Conservation (phyloP, 1,284 basidiomycete species). For the Malassezia sp. region DNA sequence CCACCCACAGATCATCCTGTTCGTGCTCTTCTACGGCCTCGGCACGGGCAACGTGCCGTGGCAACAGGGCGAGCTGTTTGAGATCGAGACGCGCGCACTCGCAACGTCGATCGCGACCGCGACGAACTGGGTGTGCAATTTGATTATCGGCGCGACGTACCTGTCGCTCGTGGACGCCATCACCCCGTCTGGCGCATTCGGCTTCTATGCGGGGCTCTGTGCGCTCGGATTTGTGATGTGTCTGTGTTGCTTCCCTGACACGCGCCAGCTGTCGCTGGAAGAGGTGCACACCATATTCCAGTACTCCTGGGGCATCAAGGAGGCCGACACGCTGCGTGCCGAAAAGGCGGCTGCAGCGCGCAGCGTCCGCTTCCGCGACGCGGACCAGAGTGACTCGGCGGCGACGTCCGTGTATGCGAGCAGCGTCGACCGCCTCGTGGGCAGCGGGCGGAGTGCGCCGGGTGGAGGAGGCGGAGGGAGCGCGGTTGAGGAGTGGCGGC, state of each 20-base stretch:
- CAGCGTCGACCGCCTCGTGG: too few relatives aligned
- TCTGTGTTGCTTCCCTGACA: constrained; percentile 49
- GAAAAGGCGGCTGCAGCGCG: constrained; percentile 20
- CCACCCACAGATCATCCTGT: constrained; percentile 76
- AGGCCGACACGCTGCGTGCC: constrained; percentile 39
- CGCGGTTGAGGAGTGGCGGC: too few relatives aligned
- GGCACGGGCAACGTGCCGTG: constrained; percentile 62
- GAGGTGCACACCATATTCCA: constrained; percentile 54
- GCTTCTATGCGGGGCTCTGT: constrained; percentile 68
- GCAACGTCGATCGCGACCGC: constrained; percentile 62
- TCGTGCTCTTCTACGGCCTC: constrained; percentile 64
- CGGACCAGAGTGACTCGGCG: too few relatives aligned
- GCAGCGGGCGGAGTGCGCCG: background rate
- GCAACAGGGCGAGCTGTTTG: constrained; percentile 75
- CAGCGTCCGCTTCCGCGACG: constrained; percentile 5
- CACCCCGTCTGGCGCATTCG: constrained; percentile 55
- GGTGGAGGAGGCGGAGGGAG: background rate
- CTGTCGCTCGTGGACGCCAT: constrained; percentile 65
- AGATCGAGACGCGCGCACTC: constrained; percentile 58
- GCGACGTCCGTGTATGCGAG: background rate
- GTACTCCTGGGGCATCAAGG: constrained; percentile 49
- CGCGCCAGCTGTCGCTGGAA: constrained; percentile 58
- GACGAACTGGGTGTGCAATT: constrained; percentile 65
- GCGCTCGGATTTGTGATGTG: constrained; percentile 62
- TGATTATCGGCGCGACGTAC: constrained; percentile 65